Conservation (phyloP, 2,329 filamentous ascomycete species). For the Colletotrichum eremochloae region DNA sequence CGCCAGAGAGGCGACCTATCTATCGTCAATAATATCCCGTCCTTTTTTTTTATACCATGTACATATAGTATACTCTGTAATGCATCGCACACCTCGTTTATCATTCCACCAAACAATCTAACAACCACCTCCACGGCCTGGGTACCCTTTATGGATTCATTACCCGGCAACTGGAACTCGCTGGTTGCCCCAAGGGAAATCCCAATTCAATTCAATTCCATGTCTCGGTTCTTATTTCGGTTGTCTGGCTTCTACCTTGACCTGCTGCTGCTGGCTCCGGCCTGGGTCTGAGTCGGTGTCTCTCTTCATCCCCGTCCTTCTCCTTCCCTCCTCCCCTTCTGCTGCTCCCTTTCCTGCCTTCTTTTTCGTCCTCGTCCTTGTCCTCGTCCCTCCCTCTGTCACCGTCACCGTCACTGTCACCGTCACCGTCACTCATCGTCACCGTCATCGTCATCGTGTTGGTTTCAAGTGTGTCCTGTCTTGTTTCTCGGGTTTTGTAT, state of each 20-base stretch:
- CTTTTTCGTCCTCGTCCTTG: neutral
- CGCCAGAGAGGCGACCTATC: too few relatives aligned
- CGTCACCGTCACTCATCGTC: neutral
- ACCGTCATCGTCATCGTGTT: neutral
- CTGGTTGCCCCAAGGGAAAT: neutral
- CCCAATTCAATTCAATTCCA: neutral
- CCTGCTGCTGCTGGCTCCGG: neutral
- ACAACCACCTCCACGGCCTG: too few relatives aligned
- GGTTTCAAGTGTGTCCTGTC: neutral
- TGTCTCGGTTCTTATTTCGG: constrained; percentile 5
- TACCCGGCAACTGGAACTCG: neutral
- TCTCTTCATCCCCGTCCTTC: neutral
- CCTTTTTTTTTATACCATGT: too few relatives aligned
- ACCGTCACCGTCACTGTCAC: neutral
- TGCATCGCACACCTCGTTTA: too few relatives aligned
- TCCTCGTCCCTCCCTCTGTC: neutral
- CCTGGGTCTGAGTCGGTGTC: neutral
- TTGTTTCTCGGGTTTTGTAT: neutral
- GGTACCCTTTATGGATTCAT: too few relatives aligned
- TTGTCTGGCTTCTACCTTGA: neutral
- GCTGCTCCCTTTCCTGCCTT: neutral
- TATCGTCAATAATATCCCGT: too few relatives aligned
- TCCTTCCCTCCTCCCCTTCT: neutral
- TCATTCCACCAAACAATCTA: neutral
- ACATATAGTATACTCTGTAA: too few relatives aligned